Conservation (phyloP, 495 filamentous ascomycete genomes). For the Aspergillus sclerotioniger region DNA sequence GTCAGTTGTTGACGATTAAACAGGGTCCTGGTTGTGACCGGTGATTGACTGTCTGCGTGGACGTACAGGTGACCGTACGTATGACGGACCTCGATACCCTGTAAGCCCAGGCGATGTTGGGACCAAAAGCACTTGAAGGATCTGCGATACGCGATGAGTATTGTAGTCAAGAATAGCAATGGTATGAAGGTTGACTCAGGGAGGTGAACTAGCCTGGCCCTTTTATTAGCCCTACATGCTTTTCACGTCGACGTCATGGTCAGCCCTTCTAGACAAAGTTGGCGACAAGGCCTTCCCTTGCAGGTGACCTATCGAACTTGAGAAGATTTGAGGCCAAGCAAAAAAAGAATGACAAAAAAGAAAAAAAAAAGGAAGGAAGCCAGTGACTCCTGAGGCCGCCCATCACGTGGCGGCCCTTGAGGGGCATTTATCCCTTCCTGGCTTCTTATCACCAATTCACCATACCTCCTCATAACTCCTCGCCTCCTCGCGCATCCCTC, state of each 20-base stretch:
- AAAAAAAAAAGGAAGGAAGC: background rate
- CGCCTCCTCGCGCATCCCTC: background rate
- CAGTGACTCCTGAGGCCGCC: background rate
- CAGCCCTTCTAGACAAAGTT: background rate
- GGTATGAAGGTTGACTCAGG: slow-evolving; percentile 25
- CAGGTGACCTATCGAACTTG: background rate
- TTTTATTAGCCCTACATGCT: background rate
- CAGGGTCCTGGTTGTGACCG: too few relatives aligned
- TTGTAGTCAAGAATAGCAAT: too few relatives aligned
- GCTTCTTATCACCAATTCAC: background rate
- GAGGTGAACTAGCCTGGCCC: background rate
- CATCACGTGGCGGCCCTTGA: background rate
- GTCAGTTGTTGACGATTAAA: too few relatives aligned
- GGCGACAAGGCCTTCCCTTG: background rate
- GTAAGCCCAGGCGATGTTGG: too few relatives aligned
- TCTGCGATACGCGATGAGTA: too few relatives aligned
- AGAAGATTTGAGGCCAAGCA: background rate
- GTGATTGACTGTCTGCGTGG: too few relatives aligned
- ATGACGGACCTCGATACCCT: too few relatives aligned
- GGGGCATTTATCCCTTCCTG: background rate
- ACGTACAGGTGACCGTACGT: too few relatives aligned
- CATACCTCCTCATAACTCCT: background rate
- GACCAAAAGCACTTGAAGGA: too few relatives aligned
- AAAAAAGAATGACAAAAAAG: background rate
- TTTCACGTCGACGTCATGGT: background rate